A percentile compares a stretch with the other conserved stretches of the same genome.
phyloP scores from a whole-genome alignment of 495 filamentous ascomycete genomes.

The Podospora pseudopauciseta region DNA sequence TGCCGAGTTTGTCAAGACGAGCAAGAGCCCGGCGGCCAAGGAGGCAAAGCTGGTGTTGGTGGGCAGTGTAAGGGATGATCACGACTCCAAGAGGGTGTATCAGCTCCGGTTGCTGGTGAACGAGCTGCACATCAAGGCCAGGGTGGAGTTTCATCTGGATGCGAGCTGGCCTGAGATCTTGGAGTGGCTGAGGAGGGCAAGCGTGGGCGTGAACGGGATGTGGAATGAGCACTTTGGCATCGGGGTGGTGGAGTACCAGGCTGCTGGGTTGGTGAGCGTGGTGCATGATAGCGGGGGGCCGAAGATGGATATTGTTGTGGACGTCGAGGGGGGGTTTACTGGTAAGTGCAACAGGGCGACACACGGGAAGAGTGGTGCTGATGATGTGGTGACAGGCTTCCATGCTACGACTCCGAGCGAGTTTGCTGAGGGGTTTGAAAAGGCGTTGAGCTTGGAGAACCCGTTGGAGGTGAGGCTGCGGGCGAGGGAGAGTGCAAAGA shows the following conservation, averaged over 20 bases:
- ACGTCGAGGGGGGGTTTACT: constrained; percentile 70
- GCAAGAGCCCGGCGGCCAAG: constrained; percentile 38
- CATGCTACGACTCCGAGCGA: constrained; percentile 71
- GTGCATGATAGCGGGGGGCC: constrained; percentile 92
- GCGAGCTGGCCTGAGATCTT: constrained; percentile 83
- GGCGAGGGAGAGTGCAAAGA: constrained; percentile 67
- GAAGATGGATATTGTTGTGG: constrained; percentile 84
- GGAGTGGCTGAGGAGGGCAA: constrained; percentile 66
- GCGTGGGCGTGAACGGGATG: constrained; percentile 92
- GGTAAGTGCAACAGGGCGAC: constrained; percentile 42
- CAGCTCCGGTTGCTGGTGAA: constrained; percentile 83
- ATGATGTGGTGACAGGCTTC: constrained; percentile 55
- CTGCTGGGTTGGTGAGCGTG: constrained; percentile 84
- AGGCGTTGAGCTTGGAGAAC: constrained; percentile 63
- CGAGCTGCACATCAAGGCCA: constrained; percentile 77
- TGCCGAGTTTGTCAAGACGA: constrained; percentile 56
- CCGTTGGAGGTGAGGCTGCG: constrained; percentile 66
- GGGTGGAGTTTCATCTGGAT: constrained; percentile 82
- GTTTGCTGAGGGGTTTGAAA: constrained; percentile 74
- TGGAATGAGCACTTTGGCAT: constrained; percentile 99
- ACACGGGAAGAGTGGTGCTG: not conserved
- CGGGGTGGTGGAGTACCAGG: constrained; percentile 96
- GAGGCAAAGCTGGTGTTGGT: constrained; percentile 72
- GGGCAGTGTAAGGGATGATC: constrained; percentile 78
- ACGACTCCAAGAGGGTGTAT: constrained; percentile 85